Evolutionary conservation across 441 rosid genomes (phyloP).

Genomic region (Pelargonium citronellum): DNA sequence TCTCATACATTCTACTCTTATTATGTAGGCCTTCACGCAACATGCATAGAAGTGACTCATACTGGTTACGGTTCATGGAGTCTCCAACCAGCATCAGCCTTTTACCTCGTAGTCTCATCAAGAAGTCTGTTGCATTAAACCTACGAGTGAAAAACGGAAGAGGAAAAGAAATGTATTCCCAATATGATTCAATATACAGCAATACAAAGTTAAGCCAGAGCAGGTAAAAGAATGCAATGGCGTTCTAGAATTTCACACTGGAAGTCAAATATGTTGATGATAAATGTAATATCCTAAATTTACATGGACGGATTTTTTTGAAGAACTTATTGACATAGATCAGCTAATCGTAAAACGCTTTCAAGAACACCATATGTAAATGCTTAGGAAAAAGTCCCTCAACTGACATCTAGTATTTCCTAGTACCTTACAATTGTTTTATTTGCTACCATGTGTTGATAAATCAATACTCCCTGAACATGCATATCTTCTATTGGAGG

Average conservation of each 20-base stretch:
- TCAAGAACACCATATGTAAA: not conserved
- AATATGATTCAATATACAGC: not conserved
- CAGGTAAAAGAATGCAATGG: not conserved
- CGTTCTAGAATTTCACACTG: not conserved
- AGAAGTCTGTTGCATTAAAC: constrained; percentile 88
- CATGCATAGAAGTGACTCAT: constrained; percentile 76
- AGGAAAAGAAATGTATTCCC: constrained; percentile 17
- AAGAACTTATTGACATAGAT: not conserved
- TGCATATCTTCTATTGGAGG: not conserved
- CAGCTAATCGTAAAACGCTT: not conserved
- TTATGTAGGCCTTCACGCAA: constrained; percentile 66
- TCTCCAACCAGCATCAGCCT: constrained; percentile 83
- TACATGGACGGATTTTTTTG: not conserved
- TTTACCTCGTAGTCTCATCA: constrained; percentile 74
- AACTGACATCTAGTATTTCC: constrained; percentile 1
- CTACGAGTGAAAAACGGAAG: constrained; percentile 43
- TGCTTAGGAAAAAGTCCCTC: not conserved
- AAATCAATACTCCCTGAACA: not conserved
- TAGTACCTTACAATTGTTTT: not conserved
- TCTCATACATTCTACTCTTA: constrained; percentile 67
- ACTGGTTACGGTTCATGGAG: constrained; percentile 88
- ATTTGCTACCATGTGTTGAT: not conserved
- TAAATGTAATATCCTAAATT: not conserved
- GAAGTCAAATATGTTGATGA: not conserved
- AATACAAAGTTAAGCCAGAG: not conserved